Base-by-base conservation (phyloP, 345 rosid genomes). In the Lepidium aucheri region DNA sequence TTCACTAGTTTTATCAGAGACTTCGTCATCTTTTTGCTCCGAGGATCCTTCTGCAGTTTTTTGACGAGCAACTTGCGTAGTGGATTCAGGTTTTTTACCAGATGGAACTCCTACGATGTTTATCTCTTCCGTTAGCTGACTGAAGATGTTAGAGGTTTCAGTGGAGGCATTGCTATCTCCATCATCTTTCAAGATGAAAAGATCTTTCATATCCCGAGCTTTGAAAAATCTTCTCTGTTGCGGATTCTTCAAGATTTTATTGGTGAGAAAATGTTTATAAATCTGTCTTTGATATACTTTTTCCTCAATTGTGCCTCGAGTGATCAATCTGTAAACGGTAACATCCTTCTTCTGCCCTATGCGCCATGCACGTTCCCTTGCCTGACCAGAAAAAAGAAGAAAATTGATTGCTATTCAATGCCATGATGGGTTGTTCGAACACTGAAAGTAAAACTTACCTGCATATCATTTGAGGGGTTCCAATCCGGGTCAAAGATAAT, bases 341-440 rank as follows among this genome's bases (percentile, higher is more conserved):
- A 94, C 99, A 76, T 88, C 97, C 73, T 85, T 79, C 75, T 78
- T 85, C 78, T 94, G 99, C 59, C 97, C 99, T 79, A 94, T 88
- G 47, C 96, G 97, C 97, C 99, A 94, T 63, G 99, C 99, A 42
- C 99, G 97, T 77, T 94, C 99, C 86, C 99, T 90, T 5, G 99
- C 99, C 97, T 92, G 80, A 69, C 49, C 73, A 2, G 28, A 61
- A 50, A 9, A 18, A 34, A 9, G 10, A 7, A 32, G 30, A 22
- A 39, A 60, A 20, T 1, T 60, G 60, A 60, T 2, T 50, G 20
- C 32, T 49, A 39, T 33, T 14, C 7, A 18, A 15, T 17, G 28
- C 28, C 44, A 42, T 38, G 28, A 3, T 9, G n/a, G 9, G 32
- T 22, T 14, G n/a, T 54, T 8, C 16, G 12, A 18, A 66, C 24